Evolutionary conservation across 2,329 filamentous ascomycete species (phyloP), one percentile per base, ranked within the genome.

Genomic region (Claviceps maximensis): DNA sequence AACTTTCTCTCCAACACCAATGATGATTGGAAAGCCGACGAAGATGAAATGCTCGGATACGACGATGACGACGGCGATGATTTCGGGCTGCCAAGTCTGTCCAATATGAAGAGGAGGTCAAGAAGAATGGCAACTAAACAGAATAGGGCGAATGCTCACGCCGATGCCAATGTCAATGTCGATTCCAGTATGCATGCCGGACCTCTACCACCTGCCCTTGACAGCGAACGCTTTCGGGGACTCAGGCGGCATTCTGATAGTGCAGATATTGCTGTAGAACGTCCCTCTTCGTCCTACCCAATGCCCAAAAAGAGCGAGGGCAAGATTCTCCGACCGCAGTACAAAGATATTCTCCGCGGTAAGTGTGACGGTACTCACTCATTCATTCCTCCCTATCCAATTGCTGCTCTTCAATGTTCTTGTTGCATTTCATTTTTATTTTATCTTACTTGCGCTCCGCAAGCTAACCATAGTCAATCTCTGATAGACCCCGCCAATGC

Each of bases 271-370:
- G 89, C 90, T 19, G 87, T 95, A 62, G 90, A 96, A 69, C 80
- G 91, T 56, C 88, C 87, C 25, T 75, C 85, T 41, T 82, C 88
- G 15, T 83, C 81, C 56, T 97, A 97, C 63, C 91, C 91, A 29
- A 84, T 87, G 61, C 82, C 90, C 2, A 91, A 90, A 69, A 94
- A 90, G 69, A 84, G 79, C 57, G 90, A 96, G 65, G 91, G 89
- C 29, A 98, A 98, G 74, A 97, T 97, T 55, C 73, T 98, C 23
- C 82, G 93, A 57, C 93, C 93, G 50, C 93, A 98, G 68, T 98
- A 97, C 69, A 96, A 98, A 69, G 93, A 98, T 57, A 94, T 98
- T 47, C 71, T 98, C 21, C 80, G 78, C 74, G 83, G 82, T 84
- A 58, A 15, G 63, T 54, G 33, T 31, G 17, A 36, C 29, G 17